A percentile compares a stretch with the other conserved stretches of the same genome.
These are phyloP conservation scores for Cyanodermella asteris DNA, from an alignment of 2,329 filamentous ascomycete genomes.

Conservation along the genomic window DNA sequence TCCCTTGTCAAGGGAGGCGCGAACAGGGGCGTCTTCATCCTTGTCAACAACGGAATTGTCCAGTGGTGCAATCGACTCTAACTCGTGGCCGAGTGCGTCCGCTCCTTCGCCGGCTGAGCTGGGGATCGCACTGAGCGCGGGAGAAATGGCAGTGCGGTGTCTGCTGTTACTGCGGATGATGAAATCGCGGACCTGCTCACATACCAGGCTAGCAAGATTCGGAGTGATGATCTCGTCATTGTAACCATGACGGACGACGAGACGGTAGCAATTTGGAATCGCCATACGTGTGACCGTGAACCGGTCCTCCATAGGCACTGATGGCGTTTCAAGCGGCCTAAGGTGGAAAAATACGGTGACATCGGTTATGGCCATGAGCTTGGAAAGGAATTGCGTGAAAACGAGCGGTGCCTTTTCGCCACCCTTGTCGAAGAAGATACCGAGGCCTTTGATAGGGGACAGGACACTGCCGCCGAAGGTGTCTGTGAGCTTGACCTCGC, in stretches of 20 bases:
- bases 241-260: constrained; percentile 51
- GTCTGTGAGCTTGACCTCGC: constrained; percentile 15
- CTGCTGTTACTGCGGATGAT: constrained; percentile 18
- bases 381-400: constrained; percentile 51
- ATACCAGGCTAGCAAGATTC: constrained; percentile 37
- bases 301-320: constrained; percentile 27
- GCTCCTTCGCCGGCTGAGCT: constrained; percentile 1
- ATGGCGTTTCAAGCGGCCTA: constrained; percentile 37
- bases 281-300: constrained; percentile 20
- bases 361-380: constrained; percentile 45
- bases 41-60: too few species aligned
- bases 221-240: constrained; percentile 48
- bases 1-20: too few species aligned
- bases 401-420: constrained; percentile 43
- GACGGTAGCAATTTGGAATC: constrained; percentile 42
- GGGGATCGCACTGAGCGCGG: neutral
- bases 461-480: constrained; percentile 18
- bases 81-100: neutral
- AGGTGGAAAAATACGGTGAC: constrained; percentile 57
- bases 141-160: neutral
- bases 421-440: constrained; percentile 61
- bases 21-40: too few species aligned
- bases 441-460: constrained; percentile 34
- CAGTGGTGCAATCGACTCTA: too few species aligned
- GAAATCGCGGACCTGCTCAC: constrained; percentile 33